These are phyloP conservation scores for Nigrospora sphaerica DNA, from an alignment of 2,329 filamentous ascomycete species.

Conservation along the genomic window DNA sequence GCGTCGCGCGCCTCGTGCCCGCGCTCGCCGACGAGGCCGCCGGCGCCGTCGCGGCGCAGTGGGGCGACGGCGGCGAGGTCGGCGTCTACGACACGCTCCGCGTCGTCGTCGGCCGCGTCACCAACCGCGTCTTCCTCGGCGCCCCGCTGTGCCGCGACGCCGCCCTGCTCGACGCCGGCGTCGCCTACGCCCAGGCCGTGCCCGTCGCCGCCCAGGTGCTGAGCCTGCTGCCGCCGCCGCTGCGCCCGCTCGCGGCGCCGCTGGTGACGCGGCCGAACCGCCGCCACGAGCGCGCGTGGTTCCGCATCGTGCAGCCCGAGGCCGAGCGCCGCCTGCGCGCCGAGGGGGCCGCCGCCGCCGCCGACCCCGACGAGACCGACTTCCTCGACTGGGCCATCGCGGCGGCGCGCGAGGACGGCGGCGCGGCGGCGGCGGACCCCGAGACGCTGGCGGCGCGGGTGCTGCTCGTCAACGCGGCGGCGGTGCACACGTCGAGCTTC, in stretches of 20 bases:
- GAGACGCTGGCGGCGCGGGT: slow-evolving; percentile 19
- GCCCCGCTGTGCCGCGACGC: slow-evolving; percentile 11
- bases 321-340: slow-evolving; percentile 11
- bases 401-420: slow-evolving; percentile 9
- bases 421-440: slow-evolving; percentile 8
- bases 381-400: slow-evolving; percentile 13
- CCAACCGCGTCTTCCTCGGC: slow-evolving; percentile 13
- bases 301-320: slow-evolving; percentile 7
- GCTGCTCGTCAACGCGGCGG: slow-evolving; percentile 26
- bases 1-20: neutral
- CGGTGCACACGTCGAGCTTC: slow-evolving; percentile 30
- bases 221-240: slow-evolving; percentile 7
- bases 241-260: slow-evolving; percentile 10
- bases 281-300: slow-evolving; percentile 9
- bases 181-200: slow-evolving; percentile 10
- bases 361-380: slow-evolving; percentile 7
- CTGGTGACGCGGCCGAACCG: slow-evolving; percentile 12
- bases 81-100: slow-evolving; percentile 3
- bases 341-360: neutral
- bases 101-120: slow-evolving; percentile 4
- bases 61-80: neutral
- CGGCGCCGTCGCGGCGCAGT: neutral
- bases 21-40: neutral
- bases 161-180: slow-evolving; percentile 9
- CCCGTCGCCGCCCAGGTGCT: slow-evolving; percentile 10